phyloP scores from a whole-genome alignment of 108 stramenopile genomes.

The Halocafeteria seosinensis region DNA sequence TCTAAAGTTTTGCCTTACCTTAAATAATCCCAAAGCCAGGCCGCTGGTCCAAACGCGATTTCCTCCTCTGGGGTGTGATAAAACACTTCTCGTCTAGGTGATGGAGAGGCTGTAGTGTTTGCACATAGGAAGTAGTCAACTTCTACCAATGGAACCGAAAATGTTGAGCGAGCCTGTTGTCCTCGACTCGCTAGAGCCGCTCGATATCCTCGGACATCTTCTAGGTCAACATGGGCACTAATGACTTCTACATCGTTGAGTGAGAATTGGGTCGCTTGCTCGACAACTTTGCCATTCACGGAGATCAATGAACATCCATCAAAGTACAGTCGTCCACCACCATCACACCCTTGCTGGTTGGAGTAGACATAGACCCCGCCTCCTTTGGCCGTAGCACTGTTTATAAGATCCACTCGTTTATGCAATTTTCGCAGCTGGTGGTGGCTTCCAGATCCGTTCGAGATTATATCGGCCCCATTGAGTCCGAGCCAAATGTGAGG shows the following conservation, averaged over 20 bases:
- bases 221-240: constrained; percentile 74
- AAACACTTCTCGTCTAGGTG: neutral
- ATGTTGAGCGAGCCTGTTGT: constrained; percentile 49
- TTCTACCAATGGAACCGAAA: neutral
- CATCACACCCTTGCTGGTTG: constrained; percentile 92
- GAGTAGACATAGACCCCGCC: constrained; percentile 92
- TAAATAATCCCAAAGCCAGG: constrained; percentile 98
- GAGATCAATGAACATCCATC: constrained; percentile 88
- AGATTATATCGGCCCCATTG: constrained; percentile 79
- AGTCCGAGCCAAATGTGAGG: constrained; percentile 70
- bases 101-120: neutral
- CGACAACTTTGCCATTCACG: constrained; percentile 69
- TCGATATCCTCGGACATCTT: constrained; percentile 75
- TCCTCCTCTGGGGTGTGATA: constrained; percentile 64
- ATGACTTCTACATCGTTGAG: constrained; percentile 72
- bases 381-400: constrained; percentile 66
- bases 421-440: constrained; percentile 75
- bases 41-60: constrained; percentile 87
- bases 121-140: neutral
- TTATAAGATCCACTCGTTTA: constrained; percentile 61
- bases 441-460: constrained; percentile 85
- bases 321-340: constrained; percentile 64
- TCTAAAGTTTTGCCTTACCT: too few species aligned
- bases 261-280: constrained; percentile 76
- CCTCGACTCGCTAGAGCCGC: constrained; percentile 60